phyloP scores from a whole-genome alignment of 331 rosid genomes.

The Spiraea crenata region DNA sequence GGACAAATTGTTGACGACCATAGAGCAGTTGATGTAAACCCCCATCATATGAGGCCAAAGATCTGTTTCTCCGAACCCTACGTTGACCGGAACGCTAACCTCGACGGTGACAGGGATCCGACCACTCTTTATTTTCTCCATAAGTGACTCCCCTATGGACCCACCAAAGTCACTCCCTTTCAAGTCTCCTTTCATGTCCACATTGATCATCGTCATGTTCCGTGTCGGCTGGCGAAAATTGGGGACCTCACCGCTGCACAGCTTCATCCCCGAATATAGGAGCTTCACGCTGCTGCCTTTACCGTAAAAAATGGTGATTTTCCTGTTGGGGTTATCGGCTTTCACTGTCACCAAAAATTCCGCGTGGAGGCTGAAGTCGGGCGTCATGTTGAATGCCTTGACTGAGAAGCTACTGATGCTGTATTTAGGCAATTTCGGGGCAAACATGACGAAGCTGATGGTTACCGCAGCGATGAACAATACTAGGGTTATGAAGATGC shows the following conservation, averaged over 20 bases:
- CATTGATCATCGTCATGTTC: slow-evolving; percentile 33
- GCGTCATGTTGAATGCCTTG: slow-evolving; percentile 27
- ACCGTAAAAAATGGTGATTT: slow-evolving; percentile 45
- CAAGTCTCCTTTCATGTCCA: slow-evolving; percentile 43
- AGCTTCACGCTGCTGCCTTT: neutral
- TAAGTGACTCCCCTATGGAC: slow-evolving; percentile 16
- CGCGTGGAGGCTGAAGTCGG: slow-evolving; percentile 26
- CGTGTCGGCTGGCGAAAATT: slow-evolving; percentile 42
- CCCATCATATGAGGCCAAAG: slow-evolving; percentile 15
- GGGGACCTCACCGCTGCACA: slow-evolving; percentile 48
- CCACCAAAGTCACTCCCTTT: slow-evolving; percentile 27
- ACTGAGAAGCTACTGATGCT: slow-evolving; percentile 31
- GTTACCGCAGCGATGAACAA: slow-evolving; percentile 16
- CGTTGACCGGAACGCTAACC: slow-evolving; percentile 45
- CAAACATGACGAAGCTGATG: slow-evolving; percentile 8
- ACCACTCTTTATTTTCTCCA: slow-evolving; percentile 30
- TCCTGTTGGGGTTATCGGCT: slow-evolving; percentile 57
- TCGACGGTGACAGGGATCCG: slow-evolving; percentile 42
- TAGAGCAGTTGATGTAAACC: slow-evolving; percentile 40
- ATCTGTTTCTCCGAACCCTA: slow-evolving; percentile 15
- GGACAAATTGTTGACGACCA: slow-evolving; percentile 51
- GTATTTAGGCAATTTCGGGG: slow-evolving; percentile 51
- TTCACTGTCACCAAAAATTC: slow-evolving; percentile 36
- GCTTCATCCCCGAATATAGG: slow-evolving; percentile 23
- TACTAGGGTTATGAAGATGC: slow-evolving; percentile 27